Percentiles rank a stretch among this genome's conserved stretches.
These are phyloP conservation scores for Eucalyptus tenuipes DNA, from an alignment of 345 rosid genomes.

Conservation along the genomic window DNA sequence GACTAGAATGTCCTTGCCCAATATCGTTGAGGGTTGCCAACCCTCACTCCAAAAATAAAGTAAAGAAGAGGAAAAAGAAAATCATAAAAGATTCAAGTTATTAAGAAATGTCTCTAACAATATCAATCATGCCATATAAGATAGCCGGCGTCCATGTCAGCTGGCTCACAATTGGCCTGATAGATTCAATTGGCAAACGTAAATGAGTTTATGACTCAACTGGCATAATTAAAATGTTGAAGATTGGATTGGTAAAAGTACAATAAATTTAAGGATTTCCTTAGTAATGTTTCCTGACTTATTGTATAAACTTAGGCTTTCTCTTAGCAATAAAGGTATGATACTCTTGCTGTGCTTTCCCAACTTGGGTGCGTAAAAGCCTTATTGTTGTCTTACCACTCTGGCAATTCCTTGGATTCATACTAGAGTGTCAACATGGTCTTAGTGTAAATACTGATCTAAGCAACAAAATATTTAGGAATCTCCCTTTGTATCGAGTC, in stretches of 20 bases:
- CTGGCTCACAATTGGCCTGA: rapidly evolving
- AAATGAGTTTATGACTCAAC: too few relatives aligned
- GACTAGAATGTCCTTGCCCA: too few relatives aligned
- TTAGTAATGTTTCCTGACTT: not conserved
- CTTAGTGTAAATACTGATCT: not conserved
- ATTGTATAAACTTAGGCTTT: not conserved
- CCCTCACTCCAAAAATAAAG: too few relatives aligned
- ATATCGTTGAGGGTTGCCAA: too few relatives aligned
- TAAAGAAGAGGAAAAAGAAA: too few relatives aligned
- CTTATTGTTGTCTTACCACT: not conserved
- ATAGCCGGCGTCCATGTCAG: rapidly evolving
- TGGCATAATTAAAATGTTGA: too few relatives aligned
- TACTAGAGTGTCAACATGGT: not conserved
- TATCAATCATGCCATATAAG: too few relatives aligned
- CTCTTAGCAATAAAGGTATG: not conserved
- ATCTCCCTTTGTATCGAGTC: not conserved
- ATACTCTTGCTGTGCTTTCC: not conserved
- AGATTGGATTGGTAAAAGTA: too few relatives aligned
- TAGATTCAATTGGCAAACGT: too few relatives aligned
- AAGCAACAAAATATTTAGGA: not conserved
- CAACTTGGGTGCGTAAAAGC: not conserved
- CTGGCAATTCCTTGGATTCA: not conserved
- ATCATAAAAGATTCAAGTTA: too few relatives aligned
- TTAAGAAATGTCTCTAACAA: too few relatives aligned
- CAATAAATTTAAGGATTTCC: too few relatives aligned